Evolutionary conservation across 2,329 filamentous ascomycete species (phyloP).

Genomic region (Proliferodiscus dingleyae): DNA sequence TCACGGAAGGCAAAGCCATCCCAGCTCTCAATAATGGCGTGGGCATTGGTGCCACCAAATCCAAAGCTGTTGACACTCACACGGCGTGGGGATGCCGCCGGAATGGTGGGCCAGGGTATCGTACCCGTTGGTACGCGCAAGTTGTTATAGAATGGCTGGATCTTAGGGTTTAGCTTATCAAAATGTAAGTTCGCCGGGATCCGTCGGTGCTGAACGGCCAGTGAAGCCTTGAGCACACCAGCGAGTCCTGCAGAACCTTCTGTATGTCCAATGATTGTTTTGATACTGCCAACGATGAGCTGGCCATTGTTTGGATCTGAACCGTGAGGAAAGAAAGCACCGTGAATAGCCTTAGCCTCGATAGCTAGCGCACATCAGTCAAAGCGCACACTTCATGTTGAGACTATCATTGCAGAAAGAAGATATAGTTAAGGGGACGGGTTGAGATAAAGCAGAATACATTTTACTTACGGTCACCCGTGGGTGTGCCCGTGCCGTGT

Average conservation of each 20-base stretch:
- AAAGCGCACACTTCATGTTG: not conserved
- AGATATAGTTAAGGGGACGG: too few species aligned
- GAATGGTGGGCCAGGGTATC: constrained; percentile 13
- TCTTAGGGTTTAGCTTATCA: constrained; percentile 14
- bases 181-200: constrained; percentile 11
- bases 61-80: constrained; percentile 25
- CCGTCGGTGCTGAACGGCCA: constrained; percentile 22
- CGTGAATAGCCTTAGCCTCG: constrained; percentile 11
- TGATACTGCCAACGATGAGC: constrained; percentile 20
- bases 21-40: constrained; percentile 31
- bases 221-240: constrained; percentile 18
- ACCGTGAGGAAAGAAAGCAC: constrained; percentile 4
- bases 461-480: constrained; percentile 15
- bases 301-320: constrained; percentile 1
- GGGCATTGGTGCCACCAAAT: constrained; percentile 25
- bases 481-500: constrained; percentile 21
- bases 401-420: too few species aligned
- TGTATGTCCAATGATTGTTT: constrained; percentile 26
- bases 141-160: constrained; percentile 18
- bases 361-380: constrained; percentile 3
- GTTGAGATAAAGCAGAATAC: not conserved
- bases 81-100: constrained; percentile 9
- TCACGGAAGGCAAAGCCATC: constrained; percentile 24
- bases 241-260: constrained; percentile 23
- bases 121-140: constrained; percentile 7